These are phyloP conservation scores for Penicillium malachiteum DNA, from an alignment of 495 filamentous ascomycete genomes.

Conservation along the genomic window DNA sequence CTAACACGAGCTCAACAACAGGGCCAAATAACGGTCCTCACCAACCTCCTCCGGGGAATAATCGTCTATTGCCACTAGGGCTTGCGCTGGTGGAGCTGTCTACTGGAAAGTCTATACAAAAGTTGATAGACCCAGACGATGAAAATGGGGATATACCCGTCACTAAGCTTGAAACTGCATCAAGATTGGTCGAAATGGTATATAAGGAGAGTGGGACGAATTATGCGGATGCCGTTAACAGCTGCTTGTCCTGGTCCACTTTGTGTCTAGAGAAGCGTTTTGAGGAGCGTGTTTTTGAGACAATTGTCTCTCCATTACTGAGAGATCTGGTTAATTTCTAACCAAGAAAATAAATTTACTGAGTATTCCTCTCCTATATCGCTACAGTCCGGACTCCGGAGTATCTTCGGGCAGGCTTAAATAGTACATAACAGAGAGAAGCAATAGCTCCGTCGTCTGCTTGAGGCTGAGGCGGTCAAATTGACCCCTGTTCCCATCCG, in stretches of 20 bases:
- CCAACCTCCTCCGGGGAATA: conserved; percentile 10
- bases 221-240: conserved; percentile 36
- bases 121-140: conserved; percentile 19
- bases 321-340: conserved; percentile 15
- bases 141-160: conserved; percentile 15
- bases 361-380: too few species aligned
- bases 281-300: conserved; percentile 14
- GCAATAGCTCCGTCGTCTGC: too few species aligned
- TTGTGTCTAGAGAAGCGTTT: conserved; percentile 8
- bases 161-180: conserved; percentile 23
- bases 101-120: conserved; percentile 26
- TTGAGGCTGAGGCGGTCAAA: too few species aligned
- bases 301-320: conserved; percentile 18
- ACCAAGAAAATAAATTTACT: not conserved
- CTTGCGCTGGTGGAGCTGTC: conserved; percentile 38
- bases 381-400: too few species aligned
- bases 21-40: not conserved
- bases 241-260: conserved; percentile 30
- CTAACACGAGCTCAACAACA: not conserved
- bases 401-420: too few species aligned
- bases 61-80: conserved; percentile 29
- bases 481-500: too few species aligned
- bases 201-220: conserved; percentile 25
- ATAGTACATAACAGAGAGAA: too few species aligned
- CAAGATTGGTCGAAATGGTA: conserved; percentile 23